Evolutionary conservation across 352 stramenopile species (phyloP), one percentile per base, ranked within the genome.

Genomic region (Globisporangium paddicum): DNA sequence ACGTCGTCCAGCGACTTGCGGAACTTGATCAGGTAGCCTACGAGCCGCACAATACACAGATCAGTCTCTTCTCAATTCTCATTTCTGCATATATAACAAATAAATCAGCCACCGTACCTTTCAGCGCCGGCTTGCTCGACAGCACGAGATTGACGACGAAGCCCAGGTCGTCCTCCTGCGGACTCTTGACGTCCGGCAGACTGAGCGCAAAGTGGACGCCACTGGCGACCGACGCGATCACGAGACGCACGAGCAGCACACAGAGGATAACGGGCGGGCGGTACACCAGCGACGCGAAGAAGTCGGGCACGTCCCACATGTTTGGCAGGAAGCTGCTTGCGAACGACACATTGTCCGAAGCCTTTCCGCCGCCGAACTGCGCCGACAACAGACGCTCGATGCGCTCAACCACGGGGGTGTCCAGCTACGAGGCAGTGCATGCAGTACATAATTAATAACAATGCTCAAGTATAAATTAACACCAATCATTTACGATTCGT

Each of bases 1-100:
- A 88, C 67, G 50, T 91, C 81, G 63, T 91, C 81, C 26, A 87
- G 50, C 46, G 75, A 77, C 68, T 91, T 89, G 62, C 79, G 81
- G 8, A 72, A 60, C 64, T 87, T 83, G 49, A 77, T 68, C 40
- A 89, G 45, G 55, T 88, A 87, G n/a, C 69, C 79, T 89, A 41
- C 25, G 34, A 14, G 21, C 44, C 23, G 18, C n/a, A 23, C n/a
- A 44, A 52, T 26, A 23, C 30, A 42, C 0, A 46, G 3, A 21
- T 14, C 0, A 38, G 28, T 25, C 21, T 3, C 18, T 23, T 2
- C 5, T 2, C 5, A 9, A 3, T 26, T 13, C 3, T 16, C n/a
- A 26, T 10, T n/a, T 10, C 28, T 35, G 28, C 5, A 41, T 11
- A 35, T 21, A 37, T 23, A 16, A 28, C 2, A n/a, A n/a, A n/a